phyloP scores from a whole-genome alignment of 495 filamentous ascomycete species.

The Chaetomidium leptoderma region DNA sequence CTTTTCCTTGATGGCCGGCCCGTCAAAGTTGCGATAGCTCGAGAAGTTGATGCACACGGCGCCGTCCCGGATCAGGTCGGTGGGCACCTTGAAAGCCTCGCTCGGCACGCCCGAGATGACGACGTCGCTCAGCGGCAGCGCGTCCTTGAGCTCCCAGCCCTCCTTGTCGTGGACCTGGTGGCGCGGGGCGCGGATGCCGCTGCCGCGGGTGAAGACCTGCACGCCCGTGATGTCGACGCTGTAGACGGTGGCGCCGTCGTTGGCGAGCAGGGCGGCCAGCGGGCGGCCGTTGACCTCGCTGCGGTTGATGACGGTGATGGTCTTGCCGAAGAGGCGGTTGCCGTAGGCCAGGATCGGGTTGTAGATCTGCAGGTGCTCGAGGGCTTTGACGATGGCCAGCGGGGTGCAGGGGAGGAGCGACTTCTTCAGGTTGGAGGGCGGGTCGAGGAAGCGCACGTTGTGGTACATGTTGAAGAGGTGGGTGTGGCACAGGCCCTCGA shows the following conservation, averaged over 20 bases:
- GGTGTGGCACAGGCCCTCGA: slow-evolving; percentile 88
- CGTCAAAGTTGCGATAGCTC: slow-evolving; percentile 88
- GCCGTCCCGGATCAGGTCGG: slow-evolving; percentile 73
- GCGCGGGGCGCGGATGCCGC: slow-evolving; percentile 70
- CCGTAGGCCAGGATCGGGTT: slow-evolving; percentile 93
- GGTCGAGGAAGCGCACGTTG: slow-evolving; percentile 90
- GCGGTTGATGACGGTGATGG: slow-evolving; percentile 91
- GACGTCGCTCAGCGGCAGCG: slow-evolving; percentile 82
- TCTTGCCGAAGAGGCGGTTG: slow-evolving; percentile 84
- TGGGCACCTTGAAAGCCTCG: slow-evolving; percentile 81
- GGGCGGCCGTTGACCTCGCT: slow-evolving; percentile 93
- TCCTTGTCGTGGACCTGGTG: slow-evolving; percentile 81
- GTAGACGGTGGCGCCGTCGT: slow-evolving; percentile 93
- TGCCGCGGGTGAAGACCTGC: slow-evolving; percentile 86
- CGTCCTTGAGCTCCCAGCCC: slow-evolving; percentile 70
- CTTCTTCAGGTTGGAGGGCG: slow-evolving; percentile 69
- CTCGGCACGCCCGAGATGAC: slow-evolving; percentile 91
- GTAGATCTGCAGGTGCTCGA: slow-evolving; percentile 93
- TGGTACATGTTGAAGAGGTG: slow-evolving; percentile 99
- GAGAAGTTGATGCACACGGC: slow-evolving; percentile 98
- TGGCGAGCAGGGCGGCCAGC: slow-evolving; percentile 89
- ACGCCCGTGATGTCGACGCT: slow-evolving; percentile 87
- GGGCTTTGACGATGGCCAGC: slow-evolving; percentile 89
- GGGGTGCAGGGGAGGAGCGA: slow-evolving; percentile 93
- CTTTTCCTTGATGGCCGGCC: slow-evolving; percentile 77